These are phyloP conservation scores for Cyberlindnera xishuangbannaensis DNA, from an alignment of 805 yeast species.

Conservation along the genomic window DNA sequence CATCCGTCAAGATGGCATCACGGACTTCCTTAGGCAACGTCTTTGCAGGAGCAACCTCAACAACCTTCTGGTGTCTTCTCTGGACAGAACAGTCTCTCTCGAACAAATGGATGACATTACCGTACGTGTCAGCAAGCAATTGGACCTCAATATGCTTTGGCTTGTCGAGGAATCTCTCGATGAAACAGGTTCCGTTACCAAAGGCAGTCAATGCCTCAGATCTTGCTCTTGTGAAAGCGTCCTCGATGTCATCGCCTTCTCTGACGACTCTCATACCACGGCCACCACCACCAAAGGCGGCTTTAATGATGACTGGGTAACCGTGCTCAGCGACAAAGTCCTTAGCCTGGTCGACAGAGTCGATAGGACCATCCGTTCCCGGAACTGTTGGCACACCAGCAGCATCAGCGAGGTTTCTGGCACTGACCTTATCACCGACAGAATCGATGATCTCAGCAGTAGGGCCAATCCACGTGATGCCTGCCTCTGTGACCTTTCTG, in stretches of 20 bases:
- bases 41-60: constrained; percentile 96
- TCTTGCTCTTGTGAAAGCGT: constrained; percentile 89
- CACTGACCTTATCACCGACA: constrained; percentile 96
- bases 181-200: constrained; percentile 97
- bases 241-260: constrained; percentile 89
- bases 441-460: constrained; percentile 80
- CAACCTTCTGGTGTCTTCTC: constrained; percentile 98
- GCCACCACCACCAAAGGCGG: constrained; percentile 99
- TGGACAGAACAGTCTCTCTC: constrained; percentile 99
- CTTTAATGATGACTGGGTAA: constrained; percentile 94
- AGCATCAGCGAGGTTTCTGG: constrained; percentile 77
- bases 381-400: constrained; percentile 92
- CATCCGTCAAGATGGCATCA: constrained; percentile 90
- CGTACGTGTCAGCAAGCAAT: constrained; percentile 86
- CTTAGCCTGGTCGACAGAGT: constrained; percentile 66
- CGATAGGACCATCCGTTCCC: constrained; percentile 97
- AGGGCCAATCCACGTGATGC: constrained; percentile 96
- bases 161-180: constrained; percentile 88
- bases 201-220: constrained; percentile 95
- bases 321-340: constrained; percentile 82
- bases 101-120: constrained; percentile 90
- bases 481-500: constrained; percentile 79
- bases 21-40: constrained; percentile 78
- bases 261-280: constrained; percentile 99
- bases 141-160: constrained; percentile 99